phyloP scores from a whole-genome alignment of 208 protist genomes.

The Trypanosoma melophagium region DNA sequence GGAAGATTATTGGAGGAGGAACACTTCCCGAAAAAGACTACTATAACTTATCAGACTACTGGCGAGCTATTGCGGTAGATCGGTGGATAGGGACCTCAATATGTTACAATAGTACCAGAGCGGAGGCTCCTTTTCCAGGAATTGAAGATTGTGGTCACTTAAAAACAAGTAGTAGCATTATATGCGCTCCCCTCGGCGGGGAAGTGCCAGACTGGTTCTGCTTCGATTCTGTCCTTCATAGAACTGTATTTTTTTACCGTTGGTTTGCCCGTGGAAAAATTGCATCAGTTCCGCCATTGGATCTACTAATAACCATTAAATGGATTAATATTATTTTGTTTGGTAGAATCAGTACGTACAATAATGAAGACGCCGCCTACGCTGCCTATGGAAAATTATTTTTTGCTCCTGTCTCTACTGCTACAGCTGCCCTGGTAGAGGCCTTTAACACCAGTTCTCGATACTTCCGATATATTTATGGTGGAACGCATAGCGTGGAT shows the following conservation, averaged over 20 bases:
- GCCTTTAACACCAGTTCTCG: slow-evolving; percentile 28
- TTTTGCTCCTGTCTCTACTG: slow-evolving; percentile 39
- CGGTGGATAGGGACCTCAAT: background rate
- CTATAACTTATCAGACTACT: slow-evolving; percentile 20
- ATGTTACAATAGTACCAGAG: background rate
- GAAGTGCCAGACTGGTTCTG: background rate
- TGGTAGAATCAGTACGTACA: background rate
- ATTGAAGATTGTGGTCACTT: background rate
- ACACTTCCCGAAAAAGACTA: slow-evolving; percentile 22
- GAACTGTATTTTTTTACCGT: background rate
- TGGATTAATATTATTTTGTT: slow-evolving; percentile 32
- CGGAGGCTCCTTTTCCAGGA: background rate
- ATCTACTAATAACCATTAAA: slow-evolving; percentile 50
- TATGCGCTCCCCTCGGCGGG: background rate
- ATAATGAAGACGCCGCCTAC: background rate
- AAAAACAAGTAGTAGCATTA: background rate
- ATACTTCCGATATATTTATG: slow-evolving; percentile 55
- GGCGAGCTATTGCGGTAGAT: background rate
- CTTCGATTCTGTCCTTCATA: slow-evolving; percentile 19
- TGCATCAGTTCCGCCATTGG: slow-evolving; percentile 33
- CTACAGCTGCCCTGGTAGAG: slow-evolving; percentile 30
- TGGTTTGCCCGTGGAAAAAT: slow-evolving; percentile 12
- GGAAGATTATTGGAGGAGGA: slow-evolving; percentile 38
- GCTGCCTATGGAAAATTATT: slow-evolving; percentile 2
- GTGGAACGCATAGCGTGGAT: slow-evolving; percentile 26